Conservation (phyloP, 805 yeast species). For the Candida dendrica region DNA sequence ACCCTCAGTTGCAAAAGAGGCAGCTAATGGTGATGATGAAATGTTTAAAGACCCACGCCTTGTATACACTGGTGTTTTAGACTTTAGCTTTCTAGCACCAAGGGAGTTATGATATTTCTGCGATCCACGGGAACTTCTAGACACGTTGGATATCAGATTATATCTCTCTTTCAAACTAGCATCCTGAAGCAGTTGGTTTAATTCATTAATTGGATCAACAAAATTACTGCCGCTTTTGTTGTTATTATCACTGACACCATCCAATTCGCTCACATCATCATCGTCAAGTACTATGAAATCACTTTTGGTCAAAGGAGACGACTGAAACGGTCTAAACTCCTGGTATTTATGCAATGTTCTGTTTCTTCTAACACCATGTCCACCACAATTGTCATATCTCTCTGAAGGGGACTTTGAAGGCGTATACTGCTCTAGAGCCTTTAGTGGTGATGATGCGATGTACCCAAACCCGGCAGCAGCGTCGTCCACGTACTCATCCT, state of each 20-base stretch:
- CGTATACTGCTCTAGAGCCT: conserved; percentile 8
- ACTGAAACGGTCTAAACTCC: conserved; percentile 1
- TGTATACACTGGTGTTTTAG: not conserved
- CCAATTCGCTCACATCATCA: not conserved
- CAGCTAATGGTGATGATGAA: too few species aligned
- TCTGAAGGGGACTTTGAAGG: conserved; percentile 10
- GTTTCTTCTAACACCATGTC: not conserved
- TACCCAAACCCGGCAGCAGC: not conserved
- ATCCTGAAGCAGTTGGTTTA: conserved; percentile 13
- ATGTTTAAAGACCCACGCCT: not conserved
- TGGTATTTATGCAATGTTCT: not conserved
- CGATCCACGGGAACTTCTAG: not conserved
- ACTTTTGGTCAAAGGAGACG: conserved; percentile 6
- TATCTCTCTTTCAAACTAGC: conserved; percentile 12
- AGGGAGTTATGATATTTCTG: not conserved
- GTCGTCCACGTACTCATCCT: conserved; percentile 3
- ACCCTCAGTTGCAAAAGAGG: not conserved
- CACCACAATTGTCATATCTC: too few species aligned
- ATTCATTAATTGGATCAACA: not conserved
- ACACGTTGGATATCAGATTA: conserved; percentile 3
- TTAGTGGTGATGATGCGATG: conserved; percentile 14
- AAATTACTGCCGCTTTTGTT: too few species aligned
- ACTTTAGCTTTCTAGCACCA: not conserved
- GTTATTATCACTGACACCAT: not conserved
- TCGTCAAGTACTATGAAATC: not conserved